Conservation (phyloP, 192 early-diverging fungal species). For the Backusella mclennaniae region DNA sequence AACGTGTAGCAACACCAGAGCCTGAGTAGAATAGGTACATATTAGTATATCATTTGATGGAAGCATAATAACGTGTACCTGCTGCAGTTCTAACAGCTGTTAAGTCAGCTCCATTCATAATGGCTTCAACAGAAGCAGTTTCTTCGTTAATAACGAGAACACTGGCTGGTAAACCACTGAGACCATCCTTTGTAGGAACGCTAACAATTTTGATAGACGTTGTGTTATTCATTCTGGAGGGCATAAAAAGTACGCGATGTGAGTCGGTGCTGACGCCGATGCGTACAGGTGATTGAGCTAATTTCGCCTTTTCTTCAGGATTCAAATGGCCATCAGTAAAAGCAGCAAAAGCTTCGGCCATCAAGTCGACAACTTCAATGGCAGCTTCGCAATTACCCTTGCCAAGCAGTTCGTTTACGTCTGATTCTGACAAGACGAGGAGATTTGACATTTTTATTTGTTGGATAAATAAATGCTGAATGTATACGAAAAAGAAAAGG, state of each 20-base stretch:
- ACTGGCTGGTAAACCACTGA: slow-evolving; percentile 42
- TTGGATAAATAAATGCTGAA: not conserved
- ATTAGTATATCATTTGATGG: not conserved
- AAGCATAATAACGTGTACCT: slow-evolving; percentile 15
- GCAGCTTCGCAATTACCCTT: slow-evolving; percentile 5
- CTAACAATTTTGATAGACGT: slow-evolving; percentile 51
- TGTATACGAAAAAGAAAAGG: not conserved
- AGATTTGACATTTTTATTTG: not conserved
- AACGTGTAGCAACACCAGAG: slow-evolving; percentile 46
- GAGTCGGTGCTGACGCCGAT: slow-evolving; percentile 32
- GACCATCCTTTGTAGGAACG: slow-evolving; percentile 40
- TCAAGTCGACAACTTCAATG: slow-evolving; percentile 21
- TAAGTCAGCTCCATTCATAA: slow-evolving; percentile 46
- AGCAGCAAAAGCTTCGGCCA: slow-evolving; percentile 25
- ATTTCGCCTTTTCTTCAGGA: slow-evolving; percentile 12
- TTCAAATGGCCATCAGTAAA: slow-evolving; percentile 4
- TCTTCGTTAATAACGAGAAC: slow-evolving; percentile 44
- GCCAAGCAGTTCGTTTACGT: slow-evolving; percentile 1
- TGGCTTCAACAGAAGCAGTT: slow-evolving; percentile 40
- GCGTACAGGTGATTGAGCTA: slow-evolving; percentile 46
- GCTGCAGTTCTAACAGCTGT: slow-evolving; percentile 54
- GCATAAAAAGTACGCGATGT: slow-evolving; percentile 50
- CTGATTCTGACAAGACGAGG: slow-evolving; percentile 12
- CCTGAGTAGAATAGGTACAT: slow-evolving; percentile 12
- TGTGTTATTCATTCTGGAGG: slow-evolving; percentile 41